These are phyloP conservation scores for Populus deltoides DNA, from an alignment of 345 rosid genomes.

Conservation along the genomic window DNA sequence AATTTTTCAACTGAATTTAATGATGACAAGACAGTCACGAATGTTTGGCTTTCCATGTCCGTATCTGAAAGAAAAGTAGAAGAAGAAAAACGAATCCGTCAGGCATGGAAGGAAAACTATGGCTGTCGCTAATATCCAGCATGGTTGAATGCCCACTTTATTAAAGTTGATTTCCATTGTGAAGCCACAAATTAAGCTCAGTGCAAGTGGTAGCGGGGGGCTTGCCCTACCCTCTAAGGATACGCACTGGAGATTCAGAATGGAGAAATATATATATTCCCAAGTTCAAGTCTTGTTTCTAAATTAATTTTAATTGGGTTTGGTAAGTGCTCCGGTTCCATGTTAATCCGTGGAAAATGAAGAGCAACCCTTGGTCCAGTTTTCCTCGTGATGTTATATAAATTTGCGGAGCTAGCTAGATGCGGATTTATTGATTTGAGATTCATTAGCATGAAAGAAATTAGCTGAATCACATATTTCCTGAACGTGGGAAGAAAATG, in stretches of 20 bases:
- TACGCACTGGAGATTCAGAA: background rate
- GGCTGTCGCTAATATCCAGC: background rate
- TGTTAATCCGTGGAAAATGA: background rate
- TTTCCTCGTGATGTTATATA: background rate
- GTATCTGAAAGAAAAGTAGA: background rate
- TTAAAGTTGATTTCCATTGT: background rate
- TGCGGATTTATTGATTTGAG: background rate
- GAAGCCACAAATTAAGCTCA: background rate
- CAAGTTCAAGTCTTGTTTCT: background rate
- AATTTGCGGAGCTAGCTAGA: too few species aligned
- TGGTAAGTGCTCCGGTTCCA: too few species aligned
- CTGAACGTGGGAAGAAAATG: constrained; percentile 5
- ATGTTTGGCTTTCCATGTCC: background rate
- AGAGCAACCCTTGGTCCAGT: background rate
- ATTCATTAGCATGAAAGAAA: background rate
- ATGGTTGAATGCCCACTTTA: background rate
- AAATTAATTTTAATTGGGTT: background rate
- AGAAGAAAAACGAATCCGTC: background rate
- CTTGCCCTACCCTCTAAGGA: background rate
- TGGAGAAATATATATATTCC: background rate
- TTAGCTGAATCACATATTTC: background rate
- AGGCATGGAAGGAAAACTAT: background rate
- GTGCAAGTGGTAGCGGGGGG: background rate
- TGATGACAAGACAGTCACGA: background rate
- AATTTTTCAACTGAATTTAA: background rate